phyloP scores from a whole-genome alignment of 805 yeast genomes.

The Cyberlindnera sargentensis region DNA sequence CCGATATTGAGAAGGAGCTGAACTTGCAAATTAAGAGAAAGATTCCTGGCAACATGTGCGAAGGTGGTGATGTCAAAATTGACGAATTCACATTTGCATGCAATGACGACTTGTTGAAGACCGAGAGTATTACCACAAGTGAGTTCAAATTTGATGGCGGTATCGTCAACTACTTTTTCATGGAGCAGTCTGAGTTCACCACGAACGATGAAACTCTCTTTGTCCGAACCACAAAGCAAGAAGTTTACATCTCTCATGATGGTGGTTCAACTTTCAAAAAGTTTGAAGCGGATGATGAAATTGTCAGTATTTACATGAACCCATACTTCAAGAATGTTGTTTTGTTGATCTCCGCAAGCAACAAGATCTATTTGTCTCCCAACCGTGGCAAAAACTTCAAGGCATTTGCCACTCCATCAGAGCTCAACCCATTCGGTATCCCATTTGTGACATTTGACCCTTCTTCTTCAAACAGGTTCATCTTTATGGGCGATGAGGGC shows the following conservation, averaged over 20 bases:
- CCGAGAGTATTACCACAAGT: constrained; percentile 23
- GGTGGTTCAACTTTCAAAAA: constrained; percentile 17
- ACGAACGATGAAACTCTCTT: constrained; percentile 56
- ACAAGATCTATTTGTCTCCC: constrained; percentile 42
- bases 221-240: constrained; percentile 44
- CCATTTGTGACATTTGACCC: constrained; percentile 58
- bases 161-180: constrained; percentile 49
- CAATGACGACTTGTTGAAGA: constrained; percentile 16
- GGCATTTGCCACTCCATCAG: constrained; percentile 34
- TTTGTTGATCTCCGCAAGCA: constrained; percentile 11
- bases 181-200: constrained; percentile 32
- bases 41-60: constrained; percentile 19
- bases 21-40: constrained; percentile 11
- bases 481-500: constrained; percentile 58
- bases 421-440: constrained; percentile 41
- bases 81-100: constrained; percentile 13
- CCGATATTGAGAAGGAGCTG: constrained; percentile 14
- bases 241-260: constrained; percentile 59
- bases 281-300: constrained; percentile 25
- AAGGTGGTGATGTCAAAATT: constrained; percentile 7
- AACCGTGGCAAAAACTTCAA: constrained; percentile 51
- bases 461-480: constrained; percentile 35
- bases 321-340: constrained; percentile 46
- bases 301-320: constrained; percentile 49
- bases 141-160: constrained; percentile 42